A percentile compares a stretch with the other conserved stretches of the same genome.
Evolutionary conservation across 2,329 filamentous ascomycete species (phyloP).

Genomic region (Dothideomycetes sp.): DNA sequence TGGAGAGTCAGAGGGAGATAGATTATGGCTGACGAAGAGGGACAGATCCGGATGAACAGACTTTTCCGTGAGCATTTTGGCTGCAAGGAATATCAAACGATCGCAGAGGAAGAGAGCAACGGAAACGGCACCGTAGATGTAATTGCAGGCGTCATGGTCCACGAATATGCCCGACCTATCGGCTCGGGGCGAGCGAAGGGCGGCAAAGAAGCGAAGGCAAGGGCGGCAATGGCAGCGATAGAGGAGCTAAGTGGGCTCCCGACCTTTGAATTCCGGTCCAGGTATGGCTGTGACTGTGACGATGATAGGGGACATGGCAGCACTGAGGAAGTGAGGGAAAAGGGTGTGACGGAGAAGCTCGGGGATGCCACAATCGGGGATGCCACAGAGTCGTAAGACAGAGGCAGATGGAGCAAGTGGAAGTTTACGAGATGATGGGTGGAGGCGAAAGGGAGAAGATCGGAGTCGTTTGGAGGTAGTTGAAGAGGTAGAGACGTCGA

Average conservation of each 20-base stretch:
- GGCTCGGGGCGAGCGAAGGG: slow-evolving; percentile 43
- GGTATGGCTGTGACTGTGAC: slow-evolving; percentile 54
- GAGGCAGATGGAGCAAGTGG: too few species aligned
- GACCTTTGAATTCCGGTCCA: slow-evolving; percentile 46
- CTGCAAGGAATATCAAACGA: slow-evolving; percentile 51
- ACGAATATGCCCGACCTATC: slow-evolving; percentile 56
- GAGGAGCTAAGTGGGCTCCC: slow-evolving; percentile 37
- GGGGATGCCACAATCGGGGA: too few species aligned
- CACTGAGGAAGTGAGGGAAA: too few species aligned
- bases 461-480: too few species aligned
- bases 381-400: too few species aligned
- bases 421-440: too few species aligned
- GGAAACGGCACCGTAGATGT: slow-evolving; percentile 37
- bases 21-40: slow-evolving; percentile 12
- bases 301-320: background rate
- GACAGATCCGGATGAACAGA: slow-evolving; percentile 51
- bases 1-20: background rate
- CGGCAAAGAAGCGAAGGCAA: slow-evolving; percentile 61
- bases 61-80: slow-evolving; percentile 53
- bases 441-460: too few species aligned
- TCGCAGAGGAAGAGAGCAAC: slow-evolving; percentile 41
- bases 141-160: slow-evolving; percentile 65
- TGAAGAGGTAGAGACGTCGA: too few species aligned
- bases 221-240: slow-evolving; percentile 51
- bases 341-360: too few species aligned